Evolutionary conservation across 164 flowering plant species (phyloP).

Genomic region (Umbellularia californica): DNA sequence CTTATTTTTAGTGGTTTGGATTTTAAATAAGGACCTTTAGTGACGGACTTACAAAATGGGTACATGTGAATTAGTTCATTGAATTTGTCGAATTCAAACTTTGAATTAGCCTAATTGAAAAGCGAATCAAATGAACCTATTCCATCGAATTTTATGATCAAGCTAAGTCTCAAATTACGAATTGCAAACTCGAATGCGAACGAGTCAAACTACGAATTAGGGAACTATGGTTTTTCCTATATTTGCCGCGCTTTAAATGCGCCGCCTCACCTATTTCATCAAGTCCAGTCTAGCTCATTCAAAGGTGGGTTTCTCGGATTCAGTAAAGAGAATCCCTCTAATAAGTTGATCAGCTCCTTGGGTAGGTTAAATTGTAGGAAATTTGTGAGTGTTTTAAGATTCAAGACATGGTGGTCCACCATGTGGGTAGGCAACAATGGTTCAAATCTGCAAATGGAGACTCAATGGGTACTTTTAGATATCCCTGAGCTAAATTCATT

Average conservation of each 20-base stretch:
- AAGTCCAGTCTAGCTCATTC: constrained; percentile 36
- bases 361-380: constrained; percentile 51
- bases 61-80: too few relatives aligned
- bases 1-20: too few relatives aligned
- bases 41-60: too few relatives aligned
- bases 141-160: too few relatives aligned
- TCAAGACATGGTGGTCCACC: constrained; percentile 93
- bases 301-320: constrained; percentile 51
- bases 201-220: too few relatives aligned
- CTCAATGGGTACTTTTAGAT: constrained; percentile 63
- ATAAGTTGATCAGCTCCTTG: constrained; percentile 49
- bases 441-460: constrained; percentile 69
- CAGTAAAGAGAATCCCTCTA: constrained; percentile 33
- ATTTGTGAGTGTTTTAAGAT: constrained; percentile 65
- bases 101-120: too few relatives aligned
- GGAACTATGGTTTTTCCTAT: constrained; percentile 24
- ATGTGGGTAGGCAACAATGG: constrained; percentile 76
- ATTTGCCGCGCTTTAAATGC: constrained; percentile 38
- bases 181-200: too few relatives aligned
- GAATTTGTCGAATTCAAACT: too few relatives aligned
- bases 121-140: too few relatives aligned
- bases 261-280: constrained; percentile 41
- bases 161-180: too few relatives aligned
- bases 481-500: constrained; percentile 62
- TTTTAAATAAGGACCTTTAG: too few relatives aligned